These are phyloP conservation scores for Patellaria atrata DNA, from an alignment of 495 filamentous ascomycete genomes.

Conservation along the genomic window DNA sequence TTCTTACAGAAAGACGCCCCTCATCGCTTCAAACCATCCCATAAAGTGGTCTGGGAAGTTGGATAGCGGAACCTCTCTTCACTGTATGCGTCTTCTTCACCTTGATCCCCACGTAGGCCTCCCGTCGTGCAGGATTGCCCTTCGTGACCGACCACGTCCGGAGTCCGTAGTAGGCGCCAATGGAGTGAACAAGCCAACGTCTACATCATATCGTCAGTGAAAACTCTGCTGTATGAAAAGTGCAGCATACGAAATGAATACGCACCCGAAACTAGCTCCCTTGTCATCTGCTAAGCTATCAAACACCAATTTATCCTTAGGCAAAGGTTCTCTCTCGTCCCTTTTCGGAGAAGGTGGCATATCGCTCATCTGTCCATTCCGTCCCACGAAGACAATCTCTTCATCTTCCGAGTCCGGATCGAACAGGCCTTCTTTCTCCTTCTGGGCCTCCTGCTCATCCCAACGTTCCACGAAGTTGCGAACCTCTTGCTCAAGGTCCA, in stretches of 20 bases:
- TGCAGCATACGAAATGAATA: conserved; percentile 14
- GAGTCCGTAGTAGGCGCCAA: conserved; percentile 86
- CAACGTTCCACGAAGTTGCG: conserved; percentile 24
- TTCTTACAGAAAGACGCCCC: too few relatives aligned
- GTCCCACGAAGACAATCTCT: conserved; percentile 85
- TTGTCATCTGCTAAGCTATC: conserved; percentile 59
- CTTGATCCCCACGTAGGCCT: conserved; percentile 79
- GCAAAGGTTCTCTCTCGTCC: conserved; percentile 30
- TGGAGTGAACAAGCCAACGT: conserved; percentile 86
- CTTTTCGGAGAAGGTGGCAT: conserved; percentile 25
- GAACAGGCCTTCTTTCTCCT: conserved; percentile 37
- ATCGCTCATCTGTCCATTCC: conserved; percentile 60
- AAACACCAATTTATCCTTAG: conserved; percentile 54
- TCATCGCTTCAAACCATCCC: conserved; percentile 5
- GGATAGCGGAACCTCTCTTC: background rate
- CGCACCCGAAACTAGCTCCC: conserved; percentile 69
- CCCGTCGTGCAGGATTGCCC: conserved; percentile 58
- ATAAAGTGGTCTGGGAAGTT: conserved; percentile 1
- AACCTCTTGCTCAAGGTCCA: conserved; percentile 26
- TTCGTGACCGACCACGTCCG: conserved; percentile 68
- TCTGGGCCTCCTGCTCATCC: conserved; percentile 21
- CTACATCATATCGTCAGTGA: conserved; percentile 34
- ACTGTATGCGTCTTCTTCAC: conserved; percentile 9
- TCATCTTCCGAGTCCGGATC: conserved; percentile 57
- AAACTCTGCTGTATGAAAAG: conserved; percentile 5